phyloP scores from a whole-genome alignment of 306 rosid species.

The Pterocarpus santalinus region DNA sequence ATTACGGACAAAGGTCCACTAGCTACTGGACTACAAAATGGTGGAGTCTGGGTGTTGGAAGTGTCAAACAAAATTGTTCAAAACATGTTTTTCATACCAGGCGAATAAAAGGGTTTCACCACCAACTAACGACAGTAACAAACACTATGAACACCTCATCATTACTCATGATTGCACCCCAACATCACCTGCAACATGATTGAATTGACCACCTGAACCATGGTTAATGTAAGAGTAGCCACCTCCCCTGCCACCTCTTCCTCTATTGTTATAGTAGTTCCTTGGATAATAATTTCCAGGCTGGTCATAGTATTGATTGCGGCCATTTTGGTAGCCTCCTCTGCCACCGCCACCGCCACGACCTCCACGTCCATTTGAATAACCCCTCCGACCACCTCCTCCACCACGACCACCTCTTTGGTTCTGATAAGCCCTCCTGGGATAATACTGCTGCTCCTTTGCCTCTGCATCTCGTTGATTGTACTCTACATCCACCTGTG shows the following conservation, averaged over 20 bases:
- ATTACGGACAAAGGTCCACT: slow-evolving; percentile 48
- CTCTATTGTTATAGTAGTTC: slow-evolving; percentile 70
- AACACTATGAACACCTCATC: slow-evolving; percentile 55
- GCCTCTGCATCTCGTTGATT: slow-evolving; percentile 69
- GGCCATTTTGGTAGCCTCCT: slow-evolving; percentile 78
- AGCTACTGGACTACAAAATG: slow-evolving; percentile 54
- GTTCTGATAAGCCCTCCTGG: slow-evolving; percentile 73
- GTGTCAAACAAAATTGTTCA: slow-evolving; percentile 57
- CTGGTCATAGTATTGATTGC: slow-evolving; percentile 82
- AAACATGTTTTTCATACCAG: slow-evolving; percentile 53
- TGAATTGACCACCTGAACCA: slow-evolving; percentile 62
- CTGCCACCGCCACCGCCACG: slow-evolving; percentile 70
- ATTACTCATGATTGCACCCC: slow-evolving; percentile 73
- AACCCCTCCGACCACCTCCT: slow-evolving; percentile 86
- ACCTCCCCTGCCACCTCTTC: slow-evolving; percentile 83
- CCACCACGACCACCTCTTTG: slow-evolving; percentile 89
- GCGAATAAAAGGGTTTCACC: slow-evolving; percentile 53
- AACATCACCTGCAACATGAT: slow-evolving; percentile 63
- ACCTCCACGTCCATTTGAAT: slow-evolving; percentile 82
- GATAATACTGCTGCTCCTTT: slow-evolving; percentile 71
- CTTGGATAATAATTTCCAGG: slow-evolving; percentile 83
- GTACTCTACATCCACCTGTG: slow-evolving; percentile 62
- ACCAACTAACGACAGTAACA: slow-evolving; percentile 50
- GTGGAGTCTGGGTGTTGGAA: slow-evolving; percentile 56
- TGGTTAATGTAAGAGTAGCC: slow-evolving; percentile 65